Conservation (phyloP, 2,329 filamentous ascomycete genomes). For the Clathrospora elynae region DNA sequence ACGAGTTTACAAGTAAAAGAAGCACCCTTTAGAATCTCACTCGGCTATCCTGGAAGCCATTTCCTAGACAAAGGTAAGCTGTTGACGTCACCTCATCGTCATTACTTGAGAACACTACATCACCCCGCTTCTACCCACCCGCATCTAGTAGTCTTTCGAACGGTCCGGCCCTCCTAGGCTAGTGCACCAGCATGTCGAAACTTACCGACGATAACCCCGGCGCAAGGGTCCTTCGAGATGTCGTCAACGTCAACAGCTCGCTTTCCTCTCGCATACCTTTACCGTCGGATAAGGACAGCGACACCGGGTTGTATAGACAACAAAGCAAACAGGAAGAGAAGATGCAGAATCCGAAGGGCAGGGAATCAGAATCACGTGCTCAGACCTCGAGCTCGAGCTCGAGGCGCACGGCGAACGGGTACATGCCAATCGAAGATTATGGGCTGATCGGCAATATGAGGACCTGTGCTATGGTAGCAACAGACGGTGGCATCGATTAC, state of each 20-base stretch:
- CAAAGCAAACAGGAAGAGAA: constrained; percentile 12
- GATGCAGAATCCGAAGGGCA: constrained; percentile 22
- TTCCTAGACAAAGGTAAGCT: too few relatives aligned
- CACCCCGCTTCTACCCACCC: constrained; percentile 4
- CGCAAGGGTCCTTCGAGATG: constrained; percentile 16
- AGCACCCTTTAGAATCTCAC: too few relatives aligned
- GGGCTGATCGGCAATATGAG: constrained; percentile 82
- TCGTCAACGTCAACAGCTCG: constrained; percentile 18
- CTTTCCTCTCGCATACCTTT: constrained; percentile 9
- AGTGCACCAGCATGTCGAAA: constrained; percentile 15
- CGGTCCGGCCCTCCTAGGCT: constrained; percentile 10
- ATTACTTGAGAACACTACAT: constrained; percentile 8
- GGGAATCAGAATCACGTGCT: constrained; percentile 11
- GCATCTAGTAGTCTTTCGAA: constrained; percentile 5
- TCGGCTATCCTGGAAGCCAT: too few relatives aligned
- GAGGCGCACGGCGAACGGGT: constrained; percentile 32
- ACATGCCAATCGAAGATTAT: constrained; percentile 65
- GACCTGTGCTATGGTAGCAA: constrained; percentile 59
- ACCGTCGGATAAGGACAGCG: constrained; percentile 13
- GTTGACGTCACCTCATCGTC: not conserved
- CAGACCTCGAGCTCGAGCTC: constrained; percentile 23
- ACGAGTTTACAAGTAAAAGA: too few relatives aligned
- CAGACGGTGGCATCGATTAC: constrained; percentile 58
- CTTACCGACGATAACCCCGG: constrained; percentile 9
- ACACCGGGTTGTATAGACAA: constrained; percentile 15